Percentiles rank a stretch among this genome's conserved stretches.
Evolutionary conservation across 208 protist genomes (phyloP).

Genomic region (Phytomonas francai): DNA sequence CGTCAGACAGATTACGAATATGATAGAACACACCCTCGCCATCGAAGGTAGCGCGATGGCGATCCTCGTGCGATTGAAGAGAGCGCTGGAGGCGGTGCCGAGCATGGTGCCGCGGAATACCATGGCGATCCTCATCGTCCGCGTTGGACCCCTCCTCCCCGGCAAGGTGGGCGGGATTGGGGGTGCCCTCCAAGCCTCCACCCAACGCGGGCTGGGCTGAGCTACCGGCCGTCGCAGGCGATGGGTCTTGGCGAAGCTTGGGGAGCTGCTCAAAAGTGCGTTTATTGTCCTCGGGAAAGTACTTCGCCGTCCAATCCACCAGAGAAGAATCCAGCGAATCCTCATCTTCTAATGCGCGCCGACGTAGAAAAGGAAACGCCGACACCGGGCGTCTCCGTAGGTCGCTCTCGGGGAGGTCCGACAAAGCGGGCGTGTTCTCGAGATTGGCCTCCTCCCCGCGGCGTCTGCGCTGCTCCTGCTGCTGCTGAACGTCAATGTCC

Average conservation of each 20-base stretch:
- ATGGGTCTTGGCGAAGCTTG: slow-evolving; percentile 25
- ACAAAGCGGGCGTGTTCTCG: slow-evolving; percentile 50
- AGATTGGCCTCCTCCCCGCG: slow-evolving; percentile 42
- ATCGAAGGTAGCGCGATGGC: slow-evolving; percentile 74
- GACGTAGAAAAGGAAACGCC: slow-evolving; percentile 81
- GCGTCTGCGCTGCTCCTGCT: slow-evolving; percentile 32
- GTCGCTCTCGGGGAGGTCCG: slow-evolving; percentile 29
- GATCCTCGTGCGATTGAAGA: slow-evolving; percentile 66
- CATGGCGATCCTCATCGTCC: not conserved
- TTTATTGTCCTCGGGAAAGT: slow-evolving; percentile 73
- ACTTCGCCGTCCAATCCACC: slow-evolving; percentile 88
- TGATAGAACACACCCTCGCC: slow-evolving; percentile 84
- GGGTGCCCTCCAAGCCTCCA: not conserved
- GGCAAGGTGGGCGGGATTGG: not conserved
- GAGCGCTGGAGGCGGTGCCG: slow-evolving; percentile 59
- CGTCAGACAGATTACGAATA: slow-evolving; percentile 44
- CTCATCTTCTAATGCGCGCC: slow-evolving; percentile 65
- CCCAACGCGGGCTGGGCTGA: not conserved
- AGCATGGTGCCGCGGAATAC: slow-evolving; percentile 22
- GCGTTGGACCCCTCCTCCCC: not conserved
- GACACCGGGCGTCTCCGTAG: slow-evolving; percentile 19
- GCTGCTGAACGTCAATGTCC: slow-evolving; percentile 15
- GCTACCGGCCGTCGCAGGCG: not conserved
- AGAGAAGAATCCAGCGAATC: slow-evolving; percentile 75
- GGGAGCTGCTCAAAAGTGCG: slow-evolving; percentile 61